Evolutionary conservation across 176 grass and related monocot species (phyloP).

Genomic region (Tillandsia fasciculata): DNA sequence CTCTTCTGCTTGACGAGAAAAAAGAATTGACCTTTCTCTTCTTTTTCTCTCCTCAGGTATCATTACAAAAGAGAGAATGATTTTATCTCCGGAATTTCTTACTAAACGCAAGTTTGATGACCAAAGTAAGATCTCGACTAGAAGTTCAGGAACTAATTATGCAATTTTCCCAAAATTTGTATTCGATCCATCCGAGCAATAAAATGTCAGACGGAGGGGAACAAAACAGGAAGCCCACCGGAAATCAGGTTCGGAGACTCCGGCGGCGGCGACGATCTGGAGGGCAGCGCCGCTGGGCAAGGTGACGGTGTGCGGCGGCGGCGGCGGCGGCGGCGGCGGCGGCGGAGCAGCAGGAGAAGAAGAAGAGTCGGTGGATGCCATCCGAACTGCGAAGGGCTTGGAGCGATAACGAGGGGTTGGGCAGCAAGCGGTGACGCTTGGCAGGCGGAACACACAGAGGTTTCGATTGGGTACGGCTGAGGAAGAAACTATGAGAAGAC

Average conservation of each 20-base stretch:
- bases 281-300: conserved; percentile 40
- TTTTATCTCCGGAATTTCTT: too few relatives aligned
- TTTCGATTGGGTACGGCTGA: not conserved
- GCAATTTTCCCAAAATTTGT: too few relatives aligned
- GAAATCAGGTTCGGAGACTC: conserved; percentile 56
- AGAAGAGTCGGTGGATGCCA: conserved; percentile 43
- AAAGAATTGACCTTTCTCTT: too few relatives aligned
- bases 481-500: not conserved
- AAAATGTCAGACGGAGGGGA: not conserved
- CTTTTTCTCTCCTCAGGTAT: too few relatives aligned
- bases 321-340: not conserved
- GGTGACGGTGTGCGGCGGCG: conserved; percentile 19
- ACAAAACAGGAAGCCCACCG: conserved; percentile 21
- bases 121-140: too few relatives aligned
- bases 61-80: too few relatives aligned
- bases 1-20: too few relatives aligned
- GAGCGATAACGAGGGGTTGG: not conserved
- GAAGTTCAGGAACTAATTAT: too few relatives aligned
- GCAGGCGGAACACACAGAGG: not conserved
- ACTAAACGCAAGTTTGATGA: too few relatives aligned
- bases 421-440: not conserved
- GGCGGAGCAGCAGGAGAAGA: not conserved
- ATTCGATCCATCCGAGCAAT: not conserved
- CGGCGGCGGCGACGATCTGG: conserved; percentile 44
- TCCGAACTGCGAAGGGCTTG: conserved; percentile 16